Percentiles rank a stretch among this genome's conserved stretches.
phyloP scores from a whole-genome alignment of 345 rosid genomes.

The Bruguiera parviflora region DNA sequence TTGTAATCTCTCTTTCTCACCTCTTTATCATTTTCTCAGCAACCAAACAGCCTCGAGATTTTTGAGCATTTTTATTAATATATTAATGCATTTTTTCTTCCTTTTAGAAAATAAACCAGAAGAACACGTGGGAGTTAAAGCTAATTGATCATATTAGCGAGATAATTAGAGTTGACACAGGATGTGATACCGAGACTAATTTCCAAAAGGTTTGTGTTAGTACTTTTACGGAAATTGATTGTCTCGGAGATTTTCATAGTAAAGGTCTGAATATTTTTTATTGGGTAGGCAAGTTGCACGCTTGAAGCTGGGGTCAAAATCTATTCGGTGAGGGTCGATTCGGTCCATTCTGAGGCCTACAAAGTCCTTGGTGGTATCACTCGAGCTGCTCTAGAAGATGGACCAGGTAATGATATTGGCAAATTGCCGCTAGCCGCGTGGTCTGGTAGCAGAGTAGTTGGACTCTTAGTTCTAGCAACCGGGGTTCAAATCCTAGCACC shows the following conservation, averaged over 20 bases:
- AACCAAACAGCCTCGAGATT: no score
- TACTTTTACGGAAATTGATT: no score
- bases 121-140: constrained; percentile 23
- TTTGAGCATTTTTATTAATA: no score
- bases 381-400: constrained; percentile 65
- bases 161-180: constrained; percentile 75
- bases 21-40: no score
- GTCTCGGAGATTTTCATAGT: no score
- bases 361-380: constrained; percentile 92
- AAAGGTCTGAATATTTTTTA: not conserved
- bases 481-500: no score
- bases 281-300: constrained; percentile 79
- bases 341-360: constrained; percentile 89
- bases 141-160: constrained; percentile 52
- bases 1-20: not conserved
- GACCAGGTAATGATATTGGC: constrained; percentile 41
- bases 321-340: constrained; percentile 85
- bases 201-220: constrained; percentile 65
- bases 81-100: not conserved
- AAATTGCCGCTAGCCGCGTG: no score
- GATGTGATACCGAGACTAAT: constrained; percentile 74
- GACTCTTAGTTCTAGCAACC: no score
- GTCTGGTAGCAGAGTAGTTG: no score
- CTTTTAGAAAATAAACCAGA: constrained; percentile 23
- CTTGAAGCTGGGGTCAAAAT: constrained; percentile 97